A percentile compares a stretch with the other conserved stretches of the same genome.
phyloP scores from a whole-genome alignment of 179 eudicot species.

The Amaranthus tricolor region DNA sequence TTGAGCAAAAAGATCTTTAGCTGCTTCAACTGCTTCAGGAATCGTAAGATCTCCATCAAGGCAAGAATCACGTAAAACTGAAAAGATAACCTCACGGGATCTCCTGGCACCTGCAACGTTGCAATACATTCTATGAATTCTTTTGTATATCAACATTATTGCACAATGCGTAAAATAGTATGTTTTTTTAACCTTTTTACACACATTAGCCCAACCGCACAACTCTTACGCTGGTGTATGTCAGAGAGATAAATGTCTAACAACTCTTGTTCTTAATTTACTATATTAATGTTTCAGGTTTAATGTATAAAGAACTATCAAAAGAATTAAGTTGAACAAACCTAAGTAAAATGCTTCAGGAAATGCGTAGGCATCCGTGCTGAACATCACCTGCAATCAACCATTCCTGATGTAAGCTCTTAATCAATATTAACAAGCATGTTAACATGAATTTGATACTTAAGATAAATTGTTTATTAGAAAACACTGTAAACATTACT shows the following conservation, averaged over 20 bases:
- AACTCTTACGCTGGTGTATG: constrained; percentile 1
- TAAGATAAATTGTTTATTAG: no score
- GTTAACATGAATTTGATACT: background rate
- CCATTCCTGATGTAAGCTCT: constrained; percentile 19
- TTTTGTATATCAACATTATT: background rate
- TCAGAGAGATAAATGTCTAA: background rate
- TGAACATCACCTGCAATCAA: constrained; percentile 90
- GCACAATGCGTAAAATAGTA: background rate
- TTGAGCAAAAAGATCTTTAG: constrained; percentile 66
- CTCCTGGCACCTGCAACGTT: constrained; percentile 66
- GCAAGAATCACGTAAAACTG: constrained; percentile 81
- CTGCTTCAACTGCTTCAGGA: constrained; percentile 84
- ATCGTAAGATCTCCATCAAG: constrained; percentile 79
- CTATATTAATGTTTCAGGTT: background rate
- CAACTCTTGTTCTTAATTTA: background rate
- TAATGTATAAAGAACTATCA: background rate
- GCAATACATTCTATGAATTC: background rate
- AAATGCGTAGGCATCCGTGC: constrained; percentile 91
- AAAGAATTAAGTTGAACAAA: constrained; percentile 34
- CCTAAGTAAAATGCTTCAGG: constrained; percentile 95
- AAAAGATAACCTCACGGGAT: constrained; percentile 86
- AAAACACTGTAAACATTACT: background rate
- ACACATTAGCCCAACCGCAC: background rate
- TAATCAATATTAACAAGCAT: background rate
- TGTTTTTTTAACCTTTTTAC: background rate